These are phyloP conservation scores for Asterophora lycoperdoides DNA, from an alignment of 768 basidiomycete species.

Conservation along the genomic window DNA sequence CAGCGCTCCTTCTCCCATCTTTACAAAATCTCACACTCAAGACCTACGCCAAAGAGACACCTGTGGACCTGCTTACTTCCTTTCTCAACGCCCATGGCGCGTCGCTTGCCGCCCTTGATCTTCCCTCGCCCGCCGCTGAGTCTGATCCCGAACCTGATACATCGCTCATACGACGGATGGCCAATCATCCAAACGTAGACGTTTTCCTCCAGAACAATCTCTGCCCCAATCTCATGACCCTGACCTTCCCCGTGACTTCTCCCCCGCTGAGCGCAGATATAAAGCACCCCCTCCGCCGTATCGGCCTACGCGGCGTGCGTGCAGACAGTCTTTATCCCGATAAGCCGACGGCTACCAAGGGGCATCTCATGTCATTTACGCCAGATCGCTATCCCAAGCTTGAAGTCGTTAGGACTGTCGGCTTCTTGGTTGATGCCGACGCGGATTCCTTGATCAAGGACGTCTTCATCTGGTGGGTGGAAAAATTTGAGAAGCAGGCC, in stretches of 20 bases:
- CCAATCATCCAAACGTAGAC: constrained; percentile 34
- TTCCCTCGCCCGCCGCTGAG: constrained; percentile 33
- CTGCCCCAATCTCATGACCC: constrained; percentile 43
- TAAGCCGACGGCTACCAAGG: constrained; percentile 31
- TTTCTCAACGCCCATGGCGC: constrained; percentile 42
- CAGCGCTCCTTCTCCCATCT: constrained; percentile 36
- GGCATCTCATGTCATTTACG: constrained; percentile 41
- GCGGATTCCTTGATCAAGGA: constrained; percentile 41
- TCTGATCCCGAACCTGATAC: constrained; percentile 31
- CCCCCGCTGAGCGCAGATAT: constrained; percentile 24
- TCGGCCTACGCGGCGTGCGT: constrained; percentile 42
- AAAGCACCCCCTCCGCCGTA: constrained; percentile 39
- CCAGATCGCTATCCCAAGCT: constrained; percentile 40
- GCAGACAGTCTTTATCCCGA: constrained; percentile 42
- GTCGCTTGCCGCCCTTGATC: constrained; percentile 36
- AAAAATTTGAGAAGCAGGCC: constrained; percentile 44
- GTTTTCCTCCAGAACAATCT: constrained; percentile 37
- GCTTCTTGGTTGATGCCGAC: constrained; percentile 44
- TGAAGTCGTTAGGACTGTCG: constrained; percentile 44
- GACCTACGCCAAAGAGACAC: constrained; percentile 17
- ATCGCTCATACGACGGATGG: constrained; percentile 20
- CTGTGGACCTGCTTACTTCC: constrained; percentile 23
- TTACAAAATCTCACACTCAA: constrained; percentile 41
- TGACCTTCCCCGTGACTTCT: constrained; percentile 39
- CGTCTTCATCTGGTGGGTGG: constrained; percentile 52